Evolutionary conservation across 306 rosid species (phyloP).

Genomic region (Cercis canadensis): DNA sequence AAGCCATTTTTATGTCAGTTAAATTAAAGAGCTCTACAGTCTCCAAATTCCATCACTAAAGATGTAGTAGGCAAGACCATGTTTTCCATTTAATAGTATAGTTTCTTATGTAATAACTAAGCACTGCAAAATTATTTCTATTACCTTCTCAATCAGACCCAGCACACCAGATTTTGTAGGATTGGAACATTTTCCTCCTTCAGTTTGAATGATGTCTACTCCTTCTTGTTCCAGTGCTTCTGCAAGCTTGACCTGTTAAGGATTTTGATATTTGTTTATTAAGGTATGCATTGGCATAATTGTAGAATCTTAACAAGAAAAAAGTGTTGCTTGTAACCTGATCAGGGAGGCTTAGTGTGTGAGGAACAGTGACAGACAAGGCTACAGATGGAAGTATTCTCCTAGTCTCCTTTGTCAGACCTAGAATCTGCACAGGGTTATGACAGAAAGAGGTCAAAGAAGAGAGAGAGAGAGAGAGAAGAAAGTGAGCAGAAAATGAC

Average conservation of each 20-base stretch:
- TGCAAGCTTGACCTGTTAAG: constrained; percentile 82
- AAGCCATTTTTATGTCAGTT: too few species aligned
- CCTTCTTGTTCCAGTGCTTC: constrained; percentile 85
- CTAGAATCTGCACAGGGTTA: constrained; percentile 59
- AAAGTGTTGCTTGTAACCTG: constrained; percentile 57
- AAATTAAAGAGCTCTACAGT: too few species aligned
- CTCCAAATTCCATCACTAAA: too few species aligned
- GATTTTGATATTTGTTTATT: constrained; percentile 21
- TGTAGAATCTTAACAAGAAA: too few species aligned
- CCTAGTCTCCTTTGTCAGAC: constrained; percentile 76
- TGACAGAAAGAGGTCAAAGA: too few species aligned
- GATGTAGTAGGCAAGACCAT: too few species aligned
- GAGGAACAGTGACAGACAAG: constrained; percentile 92
- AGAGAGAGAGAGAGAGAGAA: too few species aligned
- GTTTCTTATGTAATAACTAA: too few species aligned
- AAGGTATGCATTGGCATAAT: not conserved
- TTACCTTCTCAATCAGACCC: constrained; percentile 96
- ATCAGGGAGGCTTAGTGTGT: constrained; percentile 90
- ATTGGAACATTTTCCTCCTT: constrained; percentile 87
- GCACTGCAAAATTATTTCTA: not conserved
- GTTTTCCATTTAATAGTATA: too few species aligned
- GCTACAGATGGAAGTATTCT: constrained; percentile 74
- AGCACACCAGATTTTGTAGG: constrained; percentile 83
- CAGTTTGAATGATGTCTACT: constrained; percentile 89
- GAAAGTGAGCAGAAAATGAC: not conserved